Evolutionary conservation across 1,284 basidiomycete species (phyloP).

Genomic region (Leccinum solheimii): DNA sequence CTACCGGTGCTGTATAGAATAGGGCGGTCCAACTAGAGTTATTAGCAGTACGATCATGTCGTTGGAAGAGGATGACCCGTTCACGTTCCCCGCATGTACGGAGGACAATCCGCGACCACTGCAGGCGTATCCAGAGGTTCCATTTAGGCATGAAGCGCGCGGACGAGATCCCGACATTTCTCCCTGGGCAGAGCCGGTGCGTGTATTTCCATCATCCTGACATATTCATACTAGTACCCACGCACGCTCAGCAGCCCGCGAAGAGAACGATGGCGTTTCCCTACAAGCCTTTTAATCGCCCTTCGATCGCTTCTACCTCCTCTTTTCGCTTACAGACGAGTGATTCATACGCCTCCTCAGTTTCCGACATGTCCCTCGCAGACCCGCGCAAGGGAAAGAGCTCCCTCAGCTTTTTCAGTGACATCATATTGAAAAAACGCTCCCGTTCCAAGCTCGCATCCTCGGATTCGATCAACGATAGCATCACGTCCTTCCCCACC

Average conservation of each 20-base stretch:
- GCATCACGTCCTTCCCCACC: conserved; percentile 8
- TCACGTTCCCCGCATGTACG: conserved; percentile 7
- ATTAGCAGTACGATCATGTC: conserved; percentile 12
- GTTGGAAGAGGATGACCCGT: conserved; percentile 16
- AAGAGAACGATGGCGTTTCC: conserved; percentile 30
- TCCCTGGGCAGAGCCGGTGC: conserved; percentile 27
- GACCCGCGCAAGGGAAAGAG: conserved; percentile 37
- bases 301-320: conserved; percentile 35
- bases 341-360: conserved; percentile 34
- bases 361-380: conserved; percentile 31
- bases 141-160: not conserved
- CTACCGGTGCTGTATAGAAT: conserved; percentile 1
- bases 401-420: conserved; percentile 32
- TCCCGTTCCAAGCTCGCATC: conserved; percentile 35
- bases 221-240: conserved; percentile 12
- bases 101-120: conserved; percentile 16
- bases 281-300: conserved; percentile 31
- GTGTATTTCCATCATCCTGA: not conserved
- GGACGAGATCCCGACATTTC: conserved; percentile 22
- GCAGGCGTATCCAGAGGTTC: conserved; percentile 15
- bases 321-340: conserved; percentile 37
- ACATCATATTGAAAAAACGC: conserved; percentile 36
- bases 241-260: conserved; percentile 8
- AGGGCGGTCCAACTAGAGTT: not conserved
- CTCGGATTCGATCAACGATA: conserved; percentile 26